phyloP scores from a whole-genome alignment of 495 filamentous ascomycete genomes.

The Pseudomonodictys pantanalensis region DNA sequence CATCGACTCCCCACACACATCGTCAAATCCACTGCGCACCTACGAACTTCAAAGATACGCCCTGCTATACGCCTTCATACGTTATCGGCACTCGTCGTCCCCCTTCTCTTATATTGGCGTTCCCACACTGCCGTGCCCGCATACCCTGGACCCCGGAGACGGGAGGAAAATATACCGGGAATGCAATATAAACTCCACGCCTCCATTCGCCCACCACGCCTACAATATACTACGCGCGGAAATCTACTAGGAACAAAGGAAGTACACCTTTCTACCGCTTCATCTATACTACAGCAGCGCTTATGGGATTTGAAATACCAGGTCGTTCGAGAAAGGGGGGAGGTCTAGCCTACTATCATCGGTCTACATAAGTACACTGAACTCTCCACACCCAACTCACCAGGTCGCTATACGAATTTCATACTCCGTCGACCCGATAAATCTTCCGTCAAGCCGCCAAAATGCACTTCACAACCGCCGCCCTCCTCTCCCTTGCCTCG shows the following conservation, averaged over 20 bases:
- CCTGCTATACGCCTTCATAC: background rate
- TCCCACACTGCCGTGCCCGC: background rate
- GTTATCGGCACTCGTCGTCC: background rate
- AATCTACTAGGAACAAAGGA: background rate
- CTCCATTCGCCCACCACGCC: slow-evolving; percentile 13
- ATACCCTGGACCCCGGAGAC: slow-evolving; percentile 13
- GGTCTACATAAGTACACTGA: no score
- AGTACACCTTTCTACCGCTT: background rate
- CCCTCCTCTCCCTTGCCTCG: slow-evolving; percentile 17
- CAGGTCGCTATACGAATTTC: no score
- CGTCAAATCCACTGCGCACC: no score
- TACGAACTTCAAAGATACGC: no score
- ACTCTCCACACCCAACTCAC: no score
- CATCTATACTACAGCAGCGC: background rate
- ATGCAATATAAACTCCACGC: slow-evolving; percentile 7
- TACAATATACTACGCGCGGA: background rate
- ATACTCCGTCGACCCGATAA: no score
- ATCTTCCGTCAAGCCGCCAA: slow-evolving; percentile 1
- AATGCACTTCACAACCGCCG: slow-evolving; percentile 21
- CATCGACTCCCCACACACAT: no score
- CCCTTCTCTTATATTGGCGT: background rate
- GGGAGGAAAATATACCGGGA: slow-evolving; percentile 22
- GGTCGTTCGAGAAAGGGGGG: no score
- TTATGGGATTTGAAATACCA: no score
- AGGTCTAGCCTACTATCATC: no score